phyloP scores from a whole-genome alignment of 2,329 filamentous ascomycete species.

The Neophaeococcomyces mojaviensis region DNA sequence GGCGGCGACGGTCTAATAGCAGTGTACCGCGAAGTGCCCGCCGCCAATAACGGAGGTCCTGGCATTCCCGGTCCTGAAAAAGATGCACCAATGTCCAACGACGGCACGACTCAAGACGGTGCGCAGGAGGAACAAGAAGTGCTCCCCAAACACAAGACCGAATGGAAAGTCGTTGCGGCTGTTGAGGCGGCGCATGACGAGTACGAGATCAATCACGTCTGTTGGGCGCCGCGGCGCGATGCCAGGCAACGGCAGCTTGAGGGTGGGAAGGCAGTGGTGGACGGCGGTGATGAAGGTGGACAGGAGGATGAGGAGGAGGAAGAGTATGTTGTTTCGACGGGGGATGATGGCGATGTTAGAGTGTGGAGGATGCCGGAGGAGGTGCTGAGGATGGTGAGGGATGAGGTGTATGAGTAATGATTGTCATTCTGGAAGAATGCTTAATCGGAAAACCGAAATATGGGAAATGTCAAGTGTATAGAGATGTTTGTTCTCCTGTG shows the following conservation, averaged over 20 bases:
- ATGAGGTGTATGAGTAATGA: not conserved
- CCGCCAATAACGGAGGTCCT: no score
- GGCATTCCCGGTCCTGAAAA: conserved; percentile 19
- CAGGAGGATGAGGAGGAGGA: conserved; percentile 47
- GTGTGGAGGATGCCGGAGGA: conserved; percentile 56
- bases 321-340: conserved; percentile 83
- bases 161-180: conserved; percentile 67
- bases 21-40: conserved; percentile 71
- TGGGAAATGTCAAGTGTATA: no score
- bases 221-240: conserved; percentile 77
- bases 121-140: conserved; percentile 10
- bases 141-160: conserved; percentile 31
- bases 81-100: conserved; percentile 24
- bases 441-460: no score
- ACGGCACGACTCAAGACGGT: conserved; percentile 9
- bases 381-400: conserved; percentile 1
- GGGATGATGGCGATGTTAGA: conserved; percentile 81
- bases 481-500: no score
- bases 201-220: conserved; percentile 88
- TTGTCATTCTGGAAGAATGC: no score
- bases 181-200: conserved; percentile 73
- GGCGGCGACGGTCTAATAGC: conserved; percentile 79
- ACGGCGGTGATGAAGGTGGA: not conserved
- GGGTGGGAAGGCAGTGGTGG: conserved; percentile 11
- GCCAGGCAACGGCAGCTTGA: conserved; percentile 44